Evolutionary conservation across 129 eudicot species (phyloP), one percentile per base, ranked within the genome.

Genomic region (Silybum marianum): DNA sequence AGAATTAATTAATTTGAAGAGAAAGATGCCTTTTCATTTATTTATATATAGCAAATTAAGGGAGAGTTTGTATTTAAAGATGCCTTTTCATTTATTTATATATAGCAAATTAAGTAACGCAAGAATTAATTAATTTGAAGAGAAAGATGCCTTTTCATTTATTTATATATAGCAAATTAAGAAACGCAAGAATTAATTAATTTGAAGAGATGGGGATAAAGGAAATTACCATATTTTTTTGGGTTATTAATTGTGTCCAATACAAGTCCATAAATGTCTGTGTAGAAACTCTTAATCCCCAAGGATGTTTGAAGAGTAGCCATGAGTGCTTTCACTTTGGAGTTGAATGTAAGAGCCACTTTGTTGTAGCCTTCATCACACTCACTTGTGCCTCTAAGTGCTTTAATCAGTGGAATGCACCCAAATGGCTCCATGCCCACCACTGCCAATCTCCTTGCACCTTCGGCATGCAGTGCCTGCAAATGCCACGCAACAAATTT

Each of bases 391-490:
- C 75, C 86, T 72, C 71, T 76, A 38, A 90, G 72, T 19, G 81
- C 80, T 75, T 80, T 85, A 4, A 88, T 46, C 0, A 88, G 81
- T 26, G 95, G 95, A 51, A 81, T 13, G 42, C 95, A 91, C 26
- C 92, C 92, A 16, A 91, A 80, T 16, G 91, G 88, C 22, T 86
- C 85, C 60, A 87, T 80, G 23, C 95, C 91, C 23, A 87, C 89
- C 54, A 85, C 87, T 21, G 73, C 86, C 51, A 88, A 21, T 51
- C 82, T 83, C 54, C 88, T 78, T 69, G 85, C 92, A 66, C 95
- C 95, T 26, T 63, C 67, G 2, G 25, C 38, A 63, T 87, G 83
- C 88, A 88, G 26, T 71, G 10, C 90, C 92, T 91, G 84, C 36
- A 26, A 36, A 48, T 28, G 25, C 19, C 22, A 75, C n/a, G 4